Evolutionary conservation across 352 stramenopile species (phyloP).

Genomic region (Poterioochromonas sp.): DNA sequence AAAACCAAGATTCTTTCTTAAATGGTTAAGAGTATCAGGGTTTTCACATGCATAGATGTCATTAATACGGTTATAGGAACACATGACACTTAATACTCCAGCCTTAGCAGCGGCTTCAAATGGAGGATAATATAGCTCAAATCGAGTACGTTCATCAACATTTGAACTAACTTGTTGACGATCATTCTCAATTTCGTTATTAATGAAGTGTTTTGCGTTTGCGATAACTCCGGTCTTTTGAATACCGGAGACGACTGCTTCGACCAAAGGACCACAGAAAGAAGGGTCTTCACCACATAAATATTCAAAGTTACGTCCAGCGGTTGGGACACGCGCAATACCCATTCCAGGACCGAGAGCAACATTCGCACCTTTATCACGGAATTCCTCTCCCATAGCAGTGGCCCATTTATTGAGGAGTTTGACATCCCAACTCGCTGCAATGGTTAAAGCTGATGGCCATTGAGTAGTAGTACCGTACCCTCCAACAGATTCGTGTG

Average conservation of each 20-base stretch:
- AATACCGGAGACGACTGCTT: slow-evolving; percentile 63
- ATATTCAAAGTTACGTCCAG: slow-evolving; percentile 43
- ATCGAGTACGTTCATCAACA: slow-evolving; percentile 61
- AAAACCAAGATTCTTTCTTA: slow-evolving; percentile 53
- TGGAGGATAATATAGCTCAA: slow-evolving; percentile 70
- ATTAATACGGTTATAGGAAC: slow-evolving; percentile 77
- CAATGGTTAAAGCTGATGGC: slow-evolving; percentile 38
- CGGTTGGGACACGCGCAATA: slow-evolving; percentile 39
- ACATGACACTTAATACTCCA: slow-evolving; percentile 68
- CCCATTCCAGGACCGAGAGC: slow-evolving; percentile 39
- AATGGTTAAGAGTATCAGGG: slow-evolving; percentile 43
- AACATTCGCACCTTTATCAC: slow-evolving; percentile 38
- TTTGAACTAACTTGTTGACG: slow-evolving; percentile 62
- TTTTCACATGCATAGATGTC: slow-evolving; percentile 70
- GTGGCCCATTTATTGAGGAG: slow-evolving; percentile 27
- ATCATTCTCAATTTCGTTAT: slow-evolving; percentile 72
- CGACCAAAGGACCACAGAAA: slow-evolving; percentile 38
- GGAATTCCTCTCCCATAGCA: slow-evolving; percentile 37
- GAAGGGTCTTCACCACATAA: slow-evolving; percentile 40
- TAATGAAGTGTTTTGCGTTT: slow-evolving; percentile 71
- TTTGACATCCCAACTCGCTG: slow-evolving; percentile 31
- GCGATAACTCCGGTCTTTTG: slow-evolving; percentile 64
- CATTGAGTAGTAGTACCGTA: slow-evolving; percentile 36
- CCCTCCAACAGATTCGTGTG: slow-evolving; percentile 6
- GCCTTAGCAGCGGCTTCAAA: slow-evolving; percentile 61